Percentiles rank a stretch among this genome's conserved stretches.
phyloP scores from a whole-genome alignment of 106 monocot species.

The Phalaenopsis equestris region DNA sequence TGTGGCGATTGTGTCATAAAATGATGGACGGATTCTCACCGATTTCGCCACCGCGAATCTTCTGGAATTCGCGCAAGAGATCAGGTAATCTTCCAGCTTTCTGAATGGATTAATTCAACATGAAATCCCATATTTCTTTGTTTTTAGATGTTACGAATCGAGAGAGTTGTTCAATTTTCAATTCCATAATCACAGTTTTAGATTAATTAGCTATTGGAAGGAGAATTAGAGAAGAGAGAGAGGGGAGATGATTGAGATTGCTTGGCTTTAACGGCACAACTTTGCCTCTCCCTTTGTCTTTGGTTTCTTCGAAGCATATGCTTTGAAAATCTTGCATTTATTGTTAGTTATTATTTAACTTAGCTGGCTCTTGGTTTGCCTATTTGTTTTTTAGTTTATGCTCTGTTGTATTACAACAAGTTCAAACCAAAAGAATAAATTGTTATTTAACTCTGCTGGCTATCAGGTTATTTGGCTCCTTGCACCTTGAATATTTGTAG shows the following conservation, averaged over 20 bases:
- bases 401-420: too few species aligned
- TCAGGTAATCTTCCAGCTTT: constrained; percentile 27
- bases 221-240: background rate
- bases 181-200: background rate
- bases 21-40: constrained; percentile 36
- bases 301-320: background rate
- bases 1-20: background rate
- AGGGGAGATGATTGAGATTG: background rate
- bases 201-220: background rate
- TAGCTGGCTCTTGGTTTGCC: background rate
- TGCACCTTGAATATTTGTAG: too few species aligned
- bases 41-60: constrained; percentile 43
- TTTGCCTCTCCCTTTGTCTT: background rate
- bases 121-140: background rate
- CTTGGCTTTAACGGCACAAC: constrained; percentile 13
- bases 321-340: background rate
- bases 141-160: background rate
- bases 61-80: constrained; percentile 81
- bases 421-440: too few species aligned
- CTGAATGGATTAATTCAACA: background rate
- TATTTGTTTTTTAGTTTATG: background rate
- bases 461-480: too few species aligned
- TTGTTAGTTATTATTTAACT: background rate
- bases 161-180: background rate
- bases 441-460: too few species aligned